These are phyloP conservation scores for Tylopilus plumbeoviolaceoides DNA, from an alignment of 768 basidiomycete genomes.

Conservation along the genomic window DNA sequence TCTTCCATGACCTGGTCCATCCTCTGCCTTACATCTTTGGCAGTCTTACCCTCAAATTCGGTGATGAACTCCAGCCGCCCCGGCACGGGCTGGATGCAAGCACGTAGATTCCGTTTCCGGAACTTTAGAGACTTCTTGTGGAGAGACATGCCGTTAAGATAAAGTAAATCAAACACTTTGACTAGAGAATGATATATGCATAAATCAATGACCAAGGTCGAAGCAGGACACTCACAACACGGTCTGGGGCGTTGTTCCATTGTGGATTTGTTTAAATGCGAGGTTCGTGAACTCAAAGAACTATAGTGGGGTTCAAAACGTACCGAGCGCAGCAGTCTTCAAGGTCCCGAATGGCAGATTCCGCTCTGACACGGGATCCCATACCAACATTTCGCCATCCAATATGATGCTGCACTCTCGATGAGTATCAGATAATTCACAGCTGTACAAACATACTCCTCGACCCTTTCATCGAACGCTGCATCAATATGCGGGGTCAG, in stretches of 20 bases:
- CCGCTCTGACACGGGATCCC: slow-evolving; percentile 87
- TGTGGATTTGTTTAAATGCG: slow-evolving; percentile 58
- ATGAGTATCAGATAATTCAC: slow-evolving; percentile 4
- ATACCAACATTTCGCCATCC: slow-evolving; percentile 98
- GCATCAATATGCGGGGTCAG: slow-evolving; percentile 81
- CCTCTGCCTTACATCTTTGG: slow-evolving; percentile 72
- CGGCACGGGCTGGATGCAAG: slow-evolving; percentile 60
- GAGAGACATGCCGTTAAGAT: slow-evolving; percentile 79
- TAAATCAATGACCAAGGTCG: neutral
- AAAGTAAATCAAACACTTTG: slow-evolving; percentile 94
- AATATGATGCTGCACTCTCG: slow-evolving; percentile 67
- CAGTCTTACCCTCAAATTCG: slow-evolving; percentile 70
- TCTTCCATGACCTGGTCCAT: slow-evolving; percentile 82
- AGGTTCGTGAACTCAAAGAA: neutral
- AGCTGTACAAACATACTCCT: slow-evolving; percentile 56
- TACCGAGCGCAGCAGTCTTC: slow-evolving; percentile 88
- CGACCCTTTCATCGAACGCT: slow-evolving; percentile 71
- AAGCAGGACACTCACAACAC: slow-evolving; percentile 62
- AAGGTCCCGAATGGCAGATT: slow-evolving; percentile 91
- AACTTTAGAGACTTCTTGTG: slow-evolving; percentile 66
- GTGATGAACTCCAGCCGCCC: slow-evolving; percentile 80
- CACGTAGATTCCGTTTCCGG: slow-evolving; percentile 73
- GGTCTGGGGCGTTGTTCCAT: slow-evolving; percentile 75
- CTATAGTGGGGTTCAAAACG: slow-evolving; percentile 7
- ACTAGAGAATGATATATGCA: slow-evolving; percentile 45